Base-by-base conservation (phyloP, 331 rosid species). In the Malus hybrid region DNA sequence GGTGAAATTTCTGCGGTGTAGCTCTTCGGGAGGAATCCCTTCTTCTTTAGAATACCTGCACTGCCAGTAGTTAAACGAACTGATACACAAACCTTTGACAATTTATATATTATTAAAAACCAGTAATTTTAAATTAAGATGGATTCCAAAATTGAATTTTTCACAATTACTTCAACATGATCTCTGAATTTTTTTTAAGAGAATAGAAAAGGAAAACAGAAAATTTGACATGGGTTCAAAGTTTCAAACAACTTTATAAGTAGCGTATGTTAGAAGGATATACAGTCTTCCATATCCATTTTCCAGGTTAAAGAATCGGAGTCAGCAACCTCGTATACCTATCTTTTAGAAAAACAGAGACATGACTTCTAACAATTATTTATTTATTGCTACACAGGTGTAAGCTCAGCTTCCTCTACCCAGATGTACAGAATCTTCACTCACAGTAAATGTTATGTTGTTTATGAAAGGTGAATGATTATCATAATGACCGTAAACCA, bases 21-120 rank as follows among this genome's bases (percentile, higher is more conserved):
- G 57, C 52, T 90, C 93, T 65, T 83, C 74, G 46, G 79, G 36
- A 42, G 86, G 91, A 76, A 92, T 86, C 20, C 74, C 80, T 86
- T 94, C 99, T 87, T 92, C 97, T 87, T 94, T 94, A 69, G 99
- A 94, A 79, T 94, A 94, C 88, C 99, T 94, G 85, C 79, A 70
- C 22, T 61, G 52, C 55, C 57, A 66, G 73, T 75, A 39, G 44
- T 57, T 33, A 13, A 19, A 73, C 73, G 54, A 48, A 28, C 19
- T 28, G 29, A 54, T 46, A 46, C 10, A 68, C 12, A 14, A 63
- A 36, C 56, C 8, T 50, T 50, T 50, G 56, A 50, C 56, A 50
- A 15, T 16, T 15, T 2, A 50, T 42, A 10, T 10, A 42, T 50
- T 5, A 50, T 15, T 50, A 50, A 50, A 50, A 50, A 50, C n/a